These are phyloP conservation scores for Populus deltoides DNA, from an alignment of 345 rosid genomes.

Conservation along the genomic window DNA sequence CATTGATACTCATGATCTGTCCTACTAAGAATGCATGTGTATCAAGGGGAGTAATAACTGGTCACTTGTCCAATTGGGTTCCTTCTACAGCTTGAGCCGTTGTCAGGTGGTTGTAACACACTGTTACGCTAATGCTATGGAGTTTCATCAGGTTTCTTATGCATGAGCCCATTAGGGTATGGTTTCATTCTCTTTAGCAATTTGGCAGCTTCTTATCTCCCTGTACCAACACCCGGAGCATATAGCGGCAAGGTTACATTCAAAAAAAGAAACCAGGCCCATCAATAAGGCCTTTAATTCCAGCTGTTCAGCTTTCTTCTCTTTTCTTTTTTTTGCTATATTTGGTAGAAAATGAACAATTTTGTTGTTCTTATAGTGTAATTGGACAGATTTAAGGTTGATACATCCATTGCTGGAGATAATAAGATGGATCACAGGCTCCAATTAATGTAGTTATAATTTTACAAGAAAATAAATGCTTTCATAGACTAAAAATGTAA, in stretches of 20 bases:
- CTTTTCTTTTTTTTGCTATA: too few relatives aligned
- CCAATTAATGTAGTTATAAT: neutral
- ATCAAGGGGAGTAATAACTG: neutral
- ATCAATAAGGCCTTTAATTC: too few relatives aligned
- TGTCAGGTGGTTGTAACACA: conserved; percentile 23
- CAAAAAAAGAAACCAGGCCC: too few relatives aligned
- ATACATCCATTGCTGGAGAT: too few relatives aligned
- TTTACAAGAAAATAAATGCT: neutral
- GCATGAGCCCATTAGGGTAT: neutral
- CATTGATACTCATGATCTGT: conserved; percentile 11
- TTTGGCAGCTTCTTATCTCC: too few relatives aligned
- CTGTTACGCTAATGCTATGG: neutral
- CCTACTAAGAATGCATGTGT: conserved; percentile 10
- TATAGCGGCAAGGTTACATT: too few relatives aligned
- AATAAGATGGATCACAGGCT: neutral
- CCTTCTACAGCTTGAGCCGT: neutral
- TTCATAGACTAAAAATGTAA: neutral
- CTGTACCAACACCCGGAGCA: too few relatives aligned
- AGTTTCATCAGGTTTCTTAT: neutral
- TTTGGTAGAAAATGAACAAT: too few relatives aligned
- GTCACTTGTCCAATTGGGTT: conserved; percentile 35
- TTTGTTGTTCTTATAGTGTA: too few relatives aligned
- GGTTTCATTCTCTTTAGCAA: neutral
- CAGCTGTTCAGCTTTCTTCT: too few relatives aligned
- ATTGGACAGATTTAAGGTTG: too few relatives aligned